phyloP scores from a whole-genome alignment of 116 monocot genomes.

The Phalaenopsis hybrid region DNA sequence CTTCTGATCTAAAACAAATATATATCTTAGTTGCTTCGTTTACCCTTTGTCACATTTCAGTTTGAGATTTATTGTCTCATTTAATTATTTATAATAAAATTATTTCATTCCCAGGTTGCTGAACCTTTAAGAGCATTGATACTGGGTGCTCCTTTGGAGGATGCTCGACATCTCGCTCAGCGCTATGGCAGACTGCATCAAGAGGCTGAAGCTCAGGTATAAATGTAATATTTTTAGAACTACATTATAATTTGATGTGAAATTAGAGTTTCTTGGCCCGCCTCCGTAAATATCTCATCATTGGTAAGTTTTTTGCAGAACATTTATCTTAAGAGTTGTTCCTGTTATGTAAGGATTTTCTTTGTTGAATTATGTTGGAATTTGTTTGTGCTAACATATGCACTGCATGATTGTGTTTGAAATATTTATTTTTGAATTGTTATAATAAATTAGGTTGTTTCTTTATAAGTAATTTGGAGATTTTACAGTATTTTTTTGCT shows the following conservation, averaged over 20 bases:
- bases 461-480: no score
- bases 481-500: no score
- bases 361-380: no score
- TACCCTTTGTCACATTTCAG: neutral
- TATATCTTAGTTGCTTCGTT: neutral
- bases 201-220: constrained; percentile 98
- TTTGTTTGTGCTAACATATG: no score
- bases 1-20: neutral
- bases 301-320: neutral
- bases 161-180: constrained; percentile 96
- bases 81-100: constrained; percentile 1
- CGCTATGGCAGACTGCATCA: constrained; percentile 88
- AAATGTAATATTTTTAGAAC: neutral
- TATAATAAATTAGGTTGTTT: no score
- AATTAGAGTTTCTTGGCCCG: neutral
- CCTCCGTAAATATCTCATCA: neutral
- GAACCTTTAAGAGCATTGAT: constrained; percentile 98
- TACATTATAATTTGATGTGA: neutral
- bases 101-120: constrained; percentile 49
- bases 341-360: no score
- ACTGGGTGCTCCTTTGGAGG: constrained; percentile 94
- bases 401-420: no score
- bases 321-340: neutral
- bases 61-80: neutral
- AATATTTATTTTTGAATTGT: no score